Percentiles rank a stretch among this genome's conserved stretches.
Conservation (phyloP, 1,284 basidiomycete species). For the Ceratobasidium sp. region DNA sequence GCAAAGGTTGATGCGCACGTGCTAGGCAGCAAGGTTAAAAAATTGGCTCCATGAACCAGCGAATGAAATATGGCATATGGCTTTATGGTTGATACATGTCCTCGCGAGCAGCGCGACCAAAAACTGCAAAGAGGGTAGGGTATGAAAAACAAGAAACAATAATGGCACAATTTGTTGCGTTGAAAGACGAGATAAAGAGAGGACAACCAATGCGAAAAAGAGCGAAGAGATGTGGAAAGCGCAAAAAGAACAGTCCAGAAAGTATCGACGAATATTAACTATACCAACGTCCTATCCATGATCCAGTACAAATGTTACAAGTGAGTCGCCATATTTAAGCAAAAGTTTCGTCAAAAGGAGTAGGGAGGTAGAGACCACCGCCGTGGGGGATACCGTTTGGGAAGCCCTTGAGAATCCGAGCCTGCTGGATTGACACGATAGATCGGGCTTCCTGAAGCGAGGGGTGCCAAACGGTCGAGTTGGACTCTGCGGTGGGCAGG, state of each 20-base stretch:
- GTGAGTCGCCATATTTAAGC: slow-evolving; percentile 34
- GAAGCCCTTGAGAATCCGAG: slow-evolving; percentile 45
- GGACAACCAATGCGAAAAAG: slow-evolving; percentile 38
- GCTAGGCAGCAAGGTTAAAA: slow-evolving; percentile 2
- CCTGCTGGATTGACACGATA: slow-evolving; percentile 45
- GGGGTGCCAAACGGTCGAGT: slow-evolving; percentile 41
- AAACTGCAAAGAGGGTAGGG: slow-evolving; percentile 41
- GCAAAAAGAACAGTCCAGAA: slow-evolving; percentile 44
- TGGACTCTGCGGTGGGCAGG: slow-evolving; percentile 33
- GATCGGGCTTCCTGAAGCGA: slow-evolving; percentile 43
- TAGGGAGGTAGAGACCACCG: slow-evolving; percentile 44
- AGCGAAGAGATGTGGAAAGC: slow-evolving; percentile 24
- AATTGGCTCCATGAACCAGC: slow-evolving; percentile 24
- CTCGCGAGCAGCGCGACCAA: slow-evolving; percentile 32
- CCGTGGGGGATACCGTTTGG: slow-evolving; percentile 41
- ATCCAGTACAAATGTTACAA: slow-evolving; percentile 47
- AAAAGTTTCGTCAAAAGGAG: slow-evolving; percentile 46
- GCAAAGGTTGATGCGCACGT: slow-evolving; percentile 22
- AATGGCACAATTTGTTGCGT: slow-evolving; percentile 45
- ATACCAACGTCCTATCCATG: slow-evolving; percentile 45
- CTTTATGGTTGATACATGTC: slow-evolving; percentile 47
- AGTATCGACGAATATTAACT: slow-evolving; percentile 41
- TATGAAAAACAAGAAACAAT: slow-evolving; percentile 44
- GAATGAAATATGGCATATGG: slow-evolving; percentile 46
- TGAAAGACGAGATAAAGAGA: slow-evolving; percentile 38